Evolutionary conservation across 139 green algal species (phyloP), one percentile per base, ranked within the genome.

Genomic region (Tetradesmus lagerheimii): DNA sequence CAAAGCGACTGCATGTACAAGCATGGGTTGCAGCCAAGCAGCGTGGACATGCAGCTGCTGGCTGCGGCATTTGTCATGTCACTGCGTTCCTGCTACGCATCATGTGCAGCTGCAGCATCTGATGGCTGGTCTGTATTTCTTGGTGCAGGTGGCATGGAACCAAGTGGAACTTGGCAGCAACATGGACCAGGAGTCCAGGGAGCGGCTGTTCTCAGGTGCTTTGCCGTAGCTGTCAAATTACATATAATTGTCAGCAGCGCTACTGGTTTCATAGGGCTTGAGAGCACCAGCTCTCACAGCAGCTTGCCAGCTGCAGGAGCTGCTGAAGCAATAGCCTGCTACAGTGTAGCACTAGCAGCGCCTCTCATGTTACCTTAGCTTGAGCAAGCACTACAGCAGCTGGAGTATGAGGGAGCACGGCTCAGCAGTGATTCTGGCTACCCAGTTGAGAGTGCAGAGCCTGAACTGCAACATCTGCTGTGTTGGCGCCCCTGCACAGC

Each of bases 171-270:
- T 93, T 39, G 77, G 79, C 14, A 89, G 79, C 29, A 43, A 90
- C 53, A 41, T 91, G 77, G 87, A 87, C 0, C 78, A 90, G 35
- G 88, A 92, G 75, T 43, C 86, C 35, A 83, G 83, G 80, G 88
- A 93, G 38, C 91, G 91, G 0, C 82, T 93, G 23, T 93, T 93
- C 86, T 84, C 91, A 75, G 85, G 82, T 79, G 20, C 27, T 23
- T 64, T 34, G 39, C 43, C 9, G 25, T 25, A 35, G 78, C 38
- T n/a, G 14, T 27, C 77, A 53, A 53, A 34, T 4, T 2, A 85
- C 25, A 23, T 50, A 23, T n/a, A 29, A 20, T 39, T 41, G 29
- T 9, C 6, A 80, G 9, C n/a, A n/a, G n/a, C n/a, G 34, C 35
- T 34, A 1, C n/a, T 41, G n/a, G 12, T 16, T 20, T 11, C 8